phyloP scores from a whole-genome alignment of 192 early-diverging fungal genomes.

The Entomortierella parvispora region DNA sequence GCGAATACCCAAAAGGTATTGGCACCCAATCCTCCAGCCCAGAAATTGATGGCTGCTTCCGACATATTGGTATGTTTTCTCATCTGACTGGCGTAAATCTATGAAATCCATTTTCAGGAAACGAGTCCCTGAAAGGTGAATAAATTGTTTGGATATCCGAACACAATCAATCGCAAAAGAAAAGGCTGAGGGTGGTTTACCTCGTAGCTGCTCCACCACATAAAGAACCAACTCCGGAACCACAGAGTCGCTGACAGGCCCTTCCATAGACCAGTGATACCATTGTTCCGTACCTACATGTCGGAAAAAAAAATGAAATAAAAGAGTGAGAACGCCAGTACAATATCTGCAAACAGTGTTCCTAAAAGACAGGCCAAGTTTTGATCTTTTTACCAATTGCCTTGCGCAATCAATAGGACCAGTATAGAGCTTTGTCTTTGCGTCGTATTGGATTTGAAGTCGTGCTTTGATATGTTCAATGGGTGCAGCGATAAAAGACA shows the following conservation, averaged over 20 bases:
- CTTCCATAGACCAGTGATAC: slow-evolving; percentile 82
- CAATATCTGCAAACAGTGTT: not conserved
- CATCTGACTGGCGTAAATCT: slow-evolving; percentile 67
- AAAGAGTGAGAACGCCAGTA: not conserved
- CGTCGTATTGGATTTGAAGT: slow-evolving; percentile 82
- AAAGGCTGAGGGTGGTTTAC: too few relatives aligned
- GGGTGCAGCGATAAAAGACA: slow-evolving; percentile 84
- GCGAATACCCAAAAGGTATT: slow-evolving; percentile 90
- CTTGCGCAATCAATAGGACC: slow-evolving; percentile 90
- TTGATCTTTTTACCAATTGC: slow-evolving; percentile 61
- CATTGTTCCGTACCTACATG: slow-evolving; percentile 81
- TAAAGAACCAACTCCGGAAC: slow-evolving; percentile 88
- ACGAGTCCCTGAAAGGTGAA: too few relatives aligned
- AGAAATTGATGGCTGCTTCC: slow-evolving; percentile 73
- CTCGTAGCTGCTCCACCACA: slow-evolving; percentile 66
- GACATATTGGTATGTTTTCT: slow-evolving; percentile 59
- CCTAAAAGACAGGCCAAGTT: too few relatives aligned
- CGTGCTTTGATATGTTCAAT: slow-evolving; percentile 79
- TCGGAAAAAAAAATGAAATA: not conserved
- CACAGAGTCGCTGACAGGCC: slow-evolving; percentile 86
- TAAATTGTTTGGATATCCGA: too few relatives aligned
- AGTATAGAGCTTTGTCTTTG: slow-evolving; percentile 72
- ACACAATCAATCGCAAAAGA: too few relatives aligned
- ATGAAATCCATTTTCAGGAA: slow-evolving; percentile 4
- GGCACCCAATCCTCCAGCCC: slow-evolving; percentile 87